Base-by-base conservation (phyloP, 495 filamentous ascomycete genomes). In the Hyphodiscus hymeniophilus region DNA sequence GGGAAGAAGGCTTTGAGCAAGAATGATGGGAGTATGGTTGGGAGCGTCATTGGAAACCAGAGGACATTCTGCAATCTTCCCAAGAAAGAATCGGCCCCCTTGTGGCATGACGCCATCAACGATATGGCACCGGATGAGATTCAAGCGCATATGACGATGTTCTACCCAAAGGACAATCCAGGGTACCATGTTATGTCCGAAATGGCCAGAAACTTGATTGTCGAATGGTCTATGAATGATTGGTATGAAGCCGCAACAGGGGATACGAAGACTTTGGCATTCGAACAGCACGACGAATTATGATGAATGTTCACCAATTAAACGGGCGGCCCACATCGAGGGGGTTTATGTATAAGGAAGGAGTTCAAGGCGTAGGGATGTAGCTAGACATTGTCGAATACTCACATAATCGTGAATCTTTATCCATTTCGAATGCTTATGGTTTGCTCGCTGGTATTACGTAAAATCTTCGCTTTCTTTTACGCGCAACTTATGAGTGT, bases 21-120 rank as follows among this genome's bases (percentile, higher is more conserved):
- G 45, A 18, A 42, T 62, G 65, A 52, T 44, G 66, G 50, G 61
- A 68, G 16, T 30, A 65, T 68, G 57, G 62, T 71, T 11, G 71
- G 70, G 20, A 69, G 72, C 16, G 68, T 81, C 41, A 47, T 79
- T 34, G 78, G 75, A 69, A 81, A 59, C 66, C 62, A 75, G 54
- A 55, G 92, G 48, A 97, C 90, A 0, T 97, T 98, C 58, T 91
- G 89, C 60, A 79, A 80, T 22, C 60, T 96, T 17, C 89, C 91
- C 2, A 75, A 77, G 50, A 73, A 71, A 42, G 72, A 78, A 24
- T 50, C 48, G 36, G 66, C 66, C 4, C 34, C 30, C 5, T 68
- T 70, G 51, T 90, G 84, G 79, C 64, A 70, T 44, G 75, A 76
- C 49, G 80, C 80, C 12, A 68, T 87, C 39, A 98, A 97, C 64